Percentiles rank a stretch among this genome's conserved stretches.
Evolutionary conservation across 495 filamentous ascomycete species (phyloP).

Genomic region (Penicillium alfredii): DNA sequence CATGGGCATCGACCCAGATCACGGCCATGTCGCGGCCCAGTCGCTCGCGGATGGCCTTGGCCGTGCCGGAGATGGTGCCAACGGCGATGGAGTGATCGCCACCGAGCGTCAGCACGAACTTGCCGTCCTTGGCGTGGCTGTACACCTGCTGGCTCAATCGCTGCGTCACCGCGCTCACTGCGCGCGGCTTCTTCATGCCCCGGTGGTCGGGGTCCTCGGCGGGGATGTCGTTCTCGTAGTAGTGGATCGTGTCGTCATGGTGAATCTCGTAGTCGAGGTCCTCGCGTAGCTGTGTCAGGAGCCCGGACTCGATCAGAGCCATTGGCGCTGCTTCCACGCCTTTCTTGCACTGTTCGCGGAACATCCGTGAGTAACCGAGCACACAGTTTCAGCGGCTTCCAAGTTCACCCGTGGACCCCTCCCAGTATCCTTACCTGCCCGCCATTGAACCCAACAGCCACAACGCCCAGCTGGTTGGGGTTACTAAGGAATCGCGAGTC

Average conservation of each 20-base stretch:
- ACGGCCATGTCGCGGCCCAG: slow-evolving; percentile 78
- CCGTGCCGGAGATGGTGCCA: slow-evolving; percentile 78
- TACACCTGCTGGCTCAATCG: slow-evolving; percentile 80
- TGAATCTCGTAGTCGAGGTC: slow-evolving; percentile 85
- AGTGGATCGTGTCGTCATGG: slow-evolving; percentile 78
- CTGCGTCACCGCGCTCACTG: slow-evolving; percentile 82
- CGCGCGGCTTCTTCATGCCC: slow-evolving; percentile 86
- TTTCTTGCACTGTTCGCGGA: slow-evolving; percentile 61
- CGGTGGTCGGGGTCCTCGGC: slow-evolving; percentile 61
- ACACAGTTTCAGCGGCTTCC: background rate
- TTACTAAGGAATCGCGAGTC: slow-evolving; percentile 74
- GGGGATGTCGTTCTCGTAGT: slow-evolving; percentile 73
- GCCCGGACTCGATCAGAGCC: slow-evolving; percentile 82
- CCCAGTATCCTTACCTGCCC: slow-evolving; percentile 66
- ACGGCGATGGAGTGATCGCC: slow-evolving; percentile 97
- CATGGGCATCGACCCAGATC: slow-evolving; percentile 98
- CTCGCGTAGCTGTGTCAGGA: slow-evolving; percentile 74
- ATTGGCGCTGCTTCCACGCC: slow-evolving; percentile 91
- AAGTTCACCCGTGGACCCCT: slow-evolving; percentile 6
- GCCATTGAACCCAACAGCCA: slow-evolving; percentile 95
- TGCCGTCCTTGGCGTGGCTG: slow-evolving; percentile 74
- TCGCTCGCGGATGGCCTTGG: slow-evolving; percentile 78
- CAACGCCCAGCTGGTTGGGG: slow-evolving; percentile 75
- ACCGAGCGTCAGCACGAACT: slow-evolving; percentile 86
- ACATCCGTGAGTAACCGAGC: no score